Percentiles rank a stretch among this genome's conserved stretches.
These are phyloP conservation scores for Sarocladiaceae sp. DNA, from an alignment of 2,329 filamentous ascomycete species.

Conservation along the genomic window DNA sequence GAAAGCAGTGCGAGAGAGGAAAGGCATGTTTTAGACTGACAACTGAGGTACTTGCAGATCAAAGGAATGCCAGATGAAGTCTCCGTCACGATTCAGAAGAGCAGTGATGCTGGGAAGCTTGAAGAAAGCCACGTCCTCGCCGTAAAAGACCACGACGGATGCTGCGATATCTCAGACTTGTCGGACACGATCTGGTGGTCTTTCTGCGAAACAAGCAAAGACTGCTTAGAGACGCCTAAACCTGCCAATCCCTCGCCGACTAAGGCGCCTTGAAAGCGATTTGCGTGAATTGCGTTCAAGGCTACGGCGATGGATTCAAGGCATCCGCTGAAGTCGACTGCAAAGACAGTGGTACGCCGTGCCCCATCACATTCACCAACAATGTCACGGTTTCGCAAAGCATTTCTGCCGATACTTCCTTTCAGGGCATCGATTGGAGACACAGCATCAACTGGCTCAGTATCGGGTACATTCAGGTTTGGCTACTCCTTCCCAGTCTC, in stretches of 20 bases:
- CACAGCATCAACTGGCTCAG: constrained; percentile 8
- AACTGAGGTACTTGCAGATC: constrained; percentile 2
- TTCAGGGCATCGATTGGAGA: constrained; percentile 11
- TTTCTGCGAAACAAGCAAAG: constrained; percentile 11
- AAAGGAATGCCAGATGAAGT: constrained; percentile 10
- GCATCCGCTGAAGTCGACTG: constrained; percentile 10
- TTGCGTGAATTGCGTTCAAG: constrained; percentile 10
- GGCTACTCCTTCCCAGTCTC: constrained; percentile 3
- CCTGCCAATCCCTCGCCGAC: constrained; percentile 11
- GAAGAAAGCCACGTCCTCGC: constrained; percentile 9
- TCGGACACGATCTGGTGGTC: constrained; percentile 11
- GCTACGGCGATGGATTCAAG: constrained; percentile 10
- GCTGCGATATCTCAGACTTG: constrained; percentile 9
- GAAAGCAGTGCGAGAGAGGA: neutral
- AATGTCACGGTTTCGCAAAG: constrained; percentile 9
- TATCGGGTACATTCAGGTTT: constrained; percentile 9
- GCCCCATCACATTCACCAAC: constrained; percentile 10
- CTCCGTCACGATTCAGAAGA: constrained; percentile 8
- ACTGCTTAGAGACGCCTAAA: constrained; percentile 11
- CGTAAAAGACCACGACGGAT: constrained; percentile 9
- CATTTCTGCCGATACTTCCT: constrained; percentile 8
- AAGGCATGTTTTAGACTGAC: neutral
- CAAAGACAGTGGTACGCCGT: constrained; percentile 7
- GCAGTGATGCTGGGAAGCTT: constrained; percentile 6
- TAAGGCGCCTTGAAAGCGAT: constrained; percentile 8